Evolutionary conservation across 1,139 yeast genomes (phyloP).

Genomic region (Yamadazyma mexicana): DNA sequence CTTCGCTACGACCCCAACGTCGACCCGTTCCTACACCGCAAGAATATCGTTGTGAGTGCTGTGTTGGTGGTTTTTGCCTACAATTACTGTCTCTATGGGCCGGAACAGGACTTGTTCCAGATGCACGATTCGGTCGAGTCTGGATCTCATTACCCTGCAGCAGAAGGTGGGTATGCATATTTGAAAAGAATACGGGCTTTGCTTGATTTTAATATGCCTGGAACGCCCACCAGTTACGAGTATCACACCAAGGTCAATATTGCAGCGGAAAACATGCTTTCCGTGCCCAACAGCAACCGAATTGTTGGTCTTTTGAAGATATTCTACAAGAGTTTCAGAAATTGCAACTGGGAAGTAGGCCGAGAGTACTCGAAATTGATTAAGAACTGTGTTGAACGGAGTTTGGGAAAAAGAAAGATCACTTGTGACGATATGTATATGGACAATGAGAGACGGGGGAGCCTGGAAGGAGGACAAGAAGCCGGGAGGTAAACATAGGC

Average conservation of each 20-base stretch:
- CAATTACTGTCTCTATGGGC: conserved; percentile 53
- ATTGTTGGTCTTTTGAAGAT: conserved; percentile 51
- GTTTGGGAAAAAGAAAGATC: conserved; percentile 45
- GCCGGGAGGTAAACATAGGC: neutral
- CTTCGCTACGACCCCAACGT: conserved; percentile 44
- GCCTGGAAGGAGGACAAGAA: neutral
- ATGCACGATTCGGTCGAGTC: neutral
- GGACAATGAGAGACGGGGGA: neutral
- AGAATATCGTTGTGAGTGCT: conserved; percentile 54
- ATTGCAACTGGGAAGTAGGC: conserved; percentile 56
- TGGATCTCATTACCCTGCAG: conserved; percentile 20
- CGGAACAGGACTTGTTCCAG: conserved; percentile 40
- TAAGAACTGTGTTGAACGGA: conserved; percentile 51
- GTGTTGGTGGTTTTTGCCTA: conserved; percentile 60
- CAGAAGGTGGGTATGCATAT: conserved; percentile 37
- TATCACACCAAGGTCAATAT: conserved; percentile 17
- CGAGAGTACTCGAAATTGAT: conserved; percentile 53
- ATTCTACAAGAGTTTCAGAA: conserved; percentile 36
- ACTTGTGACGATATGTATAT: conserved; percentile 50
- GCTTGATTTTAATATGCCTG: conserved; percentile 3
- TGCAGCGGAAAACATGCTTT: conserved; percentile 17
- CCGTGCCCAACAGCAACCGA: conserved; percentile 21
- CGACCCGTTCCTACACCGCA: conserved; percentile 57
- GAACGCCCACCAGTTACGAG: conserved; percentile 6
- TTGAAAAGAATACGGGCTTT: conserved; percentile 28